phyloP scores from a whole-genome alignment of 1,284 basidiomycete genomes.

The Apiotrichum gamsii region DNA sequence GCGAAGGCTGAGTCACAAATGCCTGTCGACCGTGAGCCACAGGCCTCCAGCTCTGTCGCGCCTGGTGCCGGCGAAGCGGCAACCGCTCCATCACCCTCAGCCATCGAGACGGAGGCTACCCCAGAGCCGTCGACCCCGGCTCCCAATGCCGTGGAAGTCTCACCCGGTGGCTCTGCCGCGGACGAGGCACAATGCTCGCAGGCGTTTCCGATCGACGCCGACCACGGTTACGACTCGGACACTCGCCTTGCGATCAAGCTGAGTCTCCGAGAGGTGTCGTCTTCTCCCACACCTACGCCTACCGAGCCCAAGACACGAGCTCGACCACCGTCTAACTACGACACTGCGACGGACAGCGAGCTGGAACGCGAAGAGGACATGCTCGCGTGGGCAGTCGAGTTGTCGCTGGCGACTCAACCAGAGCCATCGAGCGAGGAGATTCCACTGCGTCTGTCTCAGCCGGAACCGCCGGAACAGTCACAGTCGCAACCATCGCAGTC shows the following conservation, averaged over 20 bases:
- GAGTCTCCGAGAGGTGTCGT: not conserved
- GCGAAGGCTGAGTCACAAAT: no score
- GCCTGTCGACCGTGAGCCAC: no score
- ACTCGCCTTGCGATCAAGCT: not conserved
- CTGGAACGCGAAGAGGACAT: slow-evolving; percentile 41
- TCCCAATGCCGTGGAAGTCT: no score
- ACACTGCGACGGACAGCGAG: slow-evolving; percentile 13
- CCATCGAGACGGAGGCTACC: no score
- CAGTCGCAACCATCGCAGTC: not conserved
- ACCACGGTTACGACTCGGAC: not conserved
- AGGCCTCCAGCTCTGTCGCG: no score
- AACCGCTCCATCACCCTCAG: no score
- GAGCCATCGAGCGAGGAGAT: not conserved
- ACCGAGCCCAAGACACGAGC: not conserved
- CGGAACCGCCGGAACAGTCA: not conserved
- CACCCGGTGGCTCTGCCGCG: no score
- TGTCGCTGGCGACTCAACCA: slow-evolving; percentile 17
- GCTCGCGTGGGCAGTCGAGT: slow-evolving; percentile 48
- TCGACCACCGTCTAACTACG: slow-evolving; percentile 3
- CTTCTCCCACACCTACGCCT: not conserved
- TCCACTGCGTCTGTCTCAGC: not conserved
- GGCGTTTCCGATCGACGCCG: no score
- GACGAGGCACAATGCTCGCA: no score
- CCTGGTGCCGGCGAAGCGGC: no score
- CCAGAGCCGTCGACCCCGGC: no score